phyloP scores from a whole-genome alignment of 345 rosid genomes.

The Bruguiera gymnorhiza region DNA sequence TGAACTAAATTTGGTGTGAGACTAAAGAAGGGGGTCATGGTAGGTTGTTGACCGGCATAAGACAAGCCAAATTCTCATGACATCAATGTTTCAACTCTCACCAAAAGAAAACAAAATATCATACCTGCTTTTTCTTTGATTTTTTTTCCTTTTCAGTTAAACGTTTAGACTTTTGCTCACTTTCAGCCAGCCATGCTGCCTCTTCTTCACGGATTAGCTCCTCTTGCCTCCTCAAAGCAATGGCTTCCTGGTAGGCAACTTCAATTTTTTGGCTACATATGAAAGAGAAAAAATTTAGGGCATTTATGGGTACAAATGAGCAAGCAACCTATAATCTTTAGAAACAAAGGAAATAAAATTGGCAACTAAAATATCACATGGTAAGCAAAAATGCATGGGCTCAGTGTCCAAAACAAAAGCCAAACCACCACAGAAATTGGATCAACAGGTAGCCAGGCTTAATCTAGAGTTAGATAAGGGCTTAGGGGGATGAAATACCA shows the following conservation, averaged over 20 bases:
- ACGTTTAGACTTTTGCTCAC: conserved; percentile 77
- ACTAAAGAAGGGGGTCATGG: no score
- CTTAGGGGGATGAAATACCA: no score
- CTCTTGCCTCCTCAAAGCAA: conserved; percentile 88
- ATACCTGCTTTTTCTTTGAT: conserved; percentile 88
- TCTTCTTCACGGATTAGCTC: conserved; percentile 97
- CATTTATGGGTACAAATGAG: neutral
- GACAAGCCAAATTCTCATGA: neutral
- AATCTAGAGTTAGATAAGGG: no score
- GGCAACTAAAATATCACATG: neutral
- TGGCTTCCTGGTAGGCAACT: conserved; percentile 90
- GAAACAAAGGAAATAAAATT: neutral
- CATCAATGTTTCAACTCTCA: neutral
- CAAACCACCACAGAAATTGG: no score
- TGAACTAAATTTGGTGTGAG: no score
- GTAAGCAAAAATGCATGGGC: neutral
- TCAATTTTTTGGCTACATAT: conserved; percentile 74
- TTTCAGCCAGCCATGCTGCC: conserved; percentile 75
- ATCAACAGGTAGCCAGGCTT: no score
- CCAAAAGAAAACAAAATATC: neutral
- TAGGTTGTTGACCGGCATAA: neutral
- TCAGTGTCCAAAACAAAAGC: neutral
- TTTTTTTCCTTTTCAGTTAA: conserved; percentile 75
- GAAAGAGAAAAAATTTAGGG: conserved; percentile 14
- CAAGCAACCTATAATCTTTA: neutral